These are phyloP conservation scores for Neofusicoccum sp. DNA, from an alignment of 2,329 filamentous ascomycete genomes.

Conservation along the genomic window DNA sequence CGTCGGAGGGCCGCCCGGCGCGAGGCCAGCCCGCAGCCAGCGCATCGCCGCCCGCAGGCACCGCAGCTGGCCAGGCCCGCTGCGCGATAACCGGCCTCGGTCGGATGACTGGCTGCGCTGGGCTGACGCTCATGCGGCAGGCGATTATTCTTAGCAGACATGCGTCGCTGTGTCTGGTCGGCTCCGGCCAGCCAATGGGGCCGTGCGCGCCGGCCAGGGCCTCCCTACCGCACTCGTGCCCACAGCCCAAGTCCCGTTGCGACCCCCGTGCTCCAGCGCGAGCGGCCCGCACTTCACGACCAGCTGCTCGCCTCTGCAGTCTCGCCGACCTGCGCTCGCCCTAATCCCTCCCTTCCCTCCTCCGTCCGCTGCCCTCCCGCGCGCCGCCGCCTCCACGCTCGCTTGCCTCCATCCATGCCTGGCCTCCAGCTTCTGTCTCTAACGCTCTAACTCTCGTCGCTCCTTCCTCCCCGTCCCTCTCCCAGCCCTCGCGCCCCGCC, in stretches of 20 bases:
- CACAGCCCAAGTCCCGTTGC: not conserved
- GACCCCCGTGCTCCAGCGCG: slow-evolving; percentile 3
- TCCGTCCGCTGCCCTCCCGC: slow-evolving; percentile 1
- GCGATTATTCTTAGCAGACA: slow-evolving; percentile 15
- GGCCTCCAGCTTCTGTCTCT: slow-evolving; percentile 15
- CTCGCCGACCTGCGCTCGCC: slow-evolving; percentile 6
- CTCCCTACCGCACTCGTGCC: not conserved
- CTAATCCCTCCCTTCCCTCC: slow-evolving; percentile 15
- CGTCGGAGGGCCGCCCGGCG: not conserved
- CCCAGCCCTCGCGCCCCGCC: not conserved
- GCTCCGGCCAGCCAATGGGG: slow-evolving; percentile 5
- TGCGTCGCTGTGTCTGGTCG: slow-evolving; percentile 9
- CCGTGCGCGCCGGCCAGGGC: slow-evolving; percentile 6
- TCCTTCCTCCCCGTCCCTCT: not conserved
- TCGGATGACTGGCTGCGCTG: slow-evolving; percentile 12
- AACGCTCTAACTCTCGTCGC: slow-evolving; percentile 16
- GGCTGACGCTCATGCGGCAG: slow-evolving; percentile 13
- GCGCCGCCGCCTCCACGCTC: slow-evolving; percentile 11
- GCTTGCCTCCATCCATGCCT: slow-evolving; percentile 13
- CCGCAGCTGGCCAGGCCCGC: not conserved
- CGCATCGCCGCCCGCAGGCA: not conserved
- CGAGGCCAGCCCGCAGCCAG: not conserved
- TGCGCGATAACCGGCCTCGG: slow-evolving; percentile 7
- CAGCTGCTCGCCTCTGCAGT: not conserved
- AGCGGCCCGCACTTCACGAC: slow-evolving; percentile 5